Percentiles rank a stretch among this genome's conserved stretches.
These are phyloP conservation scores for Russula ochroleuca DNA, from an alignment of 768 basidiomycete species.

Conservation along the genomic window DNA sequence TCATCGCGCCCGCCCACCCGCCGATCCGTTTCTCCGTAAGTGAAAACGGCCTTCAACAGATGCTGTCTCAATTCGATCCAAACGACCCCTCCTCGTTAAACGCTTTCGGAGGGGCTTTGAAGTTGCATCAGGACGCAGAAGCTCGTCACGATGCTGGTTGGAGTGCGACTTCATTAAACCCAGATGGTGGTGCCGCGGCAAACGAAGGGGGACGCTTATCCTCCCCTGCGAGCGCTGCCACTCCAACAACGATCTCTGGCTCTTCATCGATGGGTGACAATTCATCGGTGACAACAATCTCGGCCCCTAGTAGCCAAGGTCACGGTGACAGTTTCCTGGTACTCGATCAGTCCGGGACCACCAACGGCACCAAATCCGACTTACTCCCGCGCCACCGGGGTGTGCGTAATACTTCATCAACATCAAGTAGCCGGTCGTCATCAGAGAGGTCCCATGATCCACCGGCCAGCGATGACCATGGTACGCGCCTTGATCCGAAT, in stretches of 20 bases:
- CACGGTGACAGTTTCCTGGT: conserved; percentile 10
- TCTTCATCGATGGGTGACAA: conserved; percentile 21
- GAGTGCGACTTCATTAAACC: conserved; percentile 19
- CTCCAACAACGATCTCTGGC: conserved; percentile 23
- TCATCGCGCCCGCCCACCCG: conserved; percentile 82
- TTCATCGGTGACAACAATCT: conserved; percentile 29
- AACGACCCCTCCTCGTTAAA: conserved; percentile 36
- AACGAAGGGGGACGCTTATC: conserved; percentile 19
- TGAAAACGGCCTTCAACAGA: conserved; percentile 73
- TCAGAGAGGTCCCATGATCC: conserved; percentile 34
- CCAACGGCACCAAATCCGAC: not conserved
- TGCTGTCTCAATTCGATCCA: conserved; percentile 55
- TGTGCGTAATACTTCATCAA: not conserved
- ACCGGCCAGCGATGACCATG: conserved; percentile 20
- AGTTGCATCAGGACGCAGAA: conserved; percentile 31
- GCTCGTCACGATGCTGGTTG: conserved; percentile 15
- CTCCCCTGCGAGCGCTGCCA: conserved; percentile 31
- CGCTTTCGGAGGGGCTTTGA: conserved; percentile 43
- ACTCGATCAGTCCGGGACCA: not conserved
- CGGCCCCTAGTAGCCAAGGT: conserved; percentile 22
- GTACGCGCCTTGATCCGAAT: conserved; percentile 32
- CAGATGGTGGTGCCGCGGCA: not conserved
- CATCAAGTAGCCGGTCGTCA: conserved; percentile 30
- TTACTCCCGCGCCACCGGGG: not conserved
- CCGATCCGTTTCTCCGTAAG: conserved; percentile 90